Base-by-base conservation (phyloP, 371 early-diverging fungal species). In the Saksenaea oblongispora region DNA sequence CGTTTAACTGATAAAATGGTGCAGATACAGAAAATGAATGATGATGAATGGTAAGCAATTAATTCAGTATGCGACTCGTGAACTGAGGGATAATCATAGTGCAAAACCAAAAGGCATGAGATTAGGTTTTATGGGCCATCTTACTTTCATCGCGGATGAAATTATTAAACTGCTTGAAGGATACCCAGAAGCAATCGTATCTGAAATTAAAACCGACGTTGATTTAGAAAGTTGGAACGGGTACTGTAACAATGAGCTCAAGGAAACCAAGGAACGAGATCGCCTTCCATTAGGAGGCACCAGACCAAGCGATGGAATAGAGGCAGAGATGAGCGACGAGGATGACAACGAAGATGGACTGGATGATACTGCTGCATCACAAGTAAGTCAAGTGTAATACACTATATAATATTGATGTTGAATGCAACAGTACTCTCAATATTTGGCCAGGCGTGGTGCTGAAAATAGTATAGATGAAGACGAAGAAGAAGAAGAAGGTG, bases 71-170 rank as follows among this genome's bases (percentile, higher is more conserved):
- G 0, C 18, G 26, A 42, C 11, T 5, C 11, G 0, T 17, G 3
- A 13, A 26, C 22, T 26, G 15, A 31, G 13, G 13, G 22, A 34
- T 1, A 7, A n/a, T 31, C 55, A 36, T 67, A 89, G 87, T 35
- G 86, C 74, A 5, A 71, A 83, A 65, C 91, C 93, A 4, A 92
- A 91, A 47, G 95, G 95, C n/a, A 86, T 90, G 26, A 85, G 96
- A 36, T 83, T 94, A 31, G 98, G 97, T 14, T 95, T 92, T 69
- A 97, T 97, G 98, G 98, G 98, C 1, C 97, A 97, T 64, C 76
- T 96, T 60, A 95, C 95, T 0, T 93, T 94, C 54, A 95, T 97
- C 39, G 87, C 95, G n/a, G 98, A 97, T 61, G 96, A 96, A 69
- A 91, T 95, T 3, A 90, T 91, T 62, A 91, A 93, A 63, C 71